Base-by-base conservation (phyloP, 306 rosid species). In the Glycyrrhiza uralensis region DNA sequence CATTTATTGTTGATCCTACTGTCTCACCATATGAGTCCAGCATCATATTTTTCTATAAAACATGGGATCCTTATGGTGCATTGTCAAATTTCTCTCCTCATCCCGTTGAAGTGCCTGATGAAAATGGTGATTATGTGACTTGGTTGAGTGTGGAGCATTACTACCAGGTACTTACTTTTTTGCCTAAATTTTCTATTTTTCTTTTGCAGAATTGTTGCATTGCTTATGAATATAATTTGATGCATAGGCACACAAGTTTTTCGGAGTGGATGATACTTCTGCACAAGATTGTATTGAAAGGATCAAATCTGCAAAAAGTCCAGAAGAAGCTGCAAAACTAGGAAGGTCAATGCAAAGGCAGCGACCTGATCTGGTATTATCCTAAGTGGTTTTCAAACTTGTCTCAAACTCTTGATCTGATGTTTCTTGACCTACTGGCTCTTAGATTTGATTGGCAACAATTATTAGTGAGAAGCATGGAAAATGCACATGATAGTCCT, bases 51-150 rank as follows among this genome's bases (percentile, higher is more conserved):
- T 91, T 93, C 78, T 93, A 89, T 30, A 91, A 91, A 85, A 59
- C 97, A 55, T 93, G 98, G 98, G 98, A 93, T 79, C 94, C 80
- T 63, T 87, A 86, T 57, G 98, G 98, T 35, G 87, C 91, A 3
- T 86, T 93, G 67, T 91, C 98, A 39, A 93, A 91, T 81, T 93
- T 93, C 72, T 93, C 98, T 66, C 96, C 94, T 63, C 98, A 93
- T 74, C 83, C 91, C 55, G 86, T 93, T 79, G 85, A 86, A 77
- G 80, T 91, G 84, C 81, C 81, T 5, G 88, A 85, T 68, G 91
- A 66, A 33, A 85, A 83, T 82, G 96, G 94, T 57, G 84, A 79
- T 79, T 72, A 72, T 58, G 51, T 47, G 71, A 85, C 92, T 77
- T 94, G 96, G 97, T 56, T 71, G 81, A 94, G 89, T 35, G 92